Percentiles rank a stretch among this genome's conserved stretches.
These are phyloP conservation scores for Dryas integrifolia DNA, from an alignment of 331 rosid species.

Conservation along the genomic window DNA sequence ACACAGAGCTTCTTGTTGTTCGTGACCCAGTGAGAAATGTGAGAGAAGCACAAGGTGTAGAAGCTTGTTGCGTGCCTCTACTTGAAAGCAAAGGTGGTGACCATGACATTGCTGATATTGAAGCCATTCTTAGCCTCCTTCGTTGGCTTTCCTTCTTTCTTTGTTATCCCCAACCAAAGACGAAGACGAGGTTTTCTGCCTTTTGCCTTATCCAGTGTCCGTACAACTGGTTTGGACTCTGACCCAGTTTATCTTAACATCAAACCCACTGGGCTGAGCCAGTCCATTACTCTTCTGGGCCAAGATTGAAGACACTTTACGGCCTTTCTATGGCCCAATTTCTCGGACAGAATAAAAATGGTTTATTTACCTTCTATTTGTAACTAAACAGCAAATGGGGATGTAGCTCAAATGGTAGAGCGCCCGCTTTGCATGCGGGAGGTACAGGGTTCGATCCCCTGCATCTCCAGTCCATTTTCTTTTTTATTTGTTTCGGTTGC, in stretches of 20 bases:
- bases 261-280: background rate
- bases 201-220: background rate
- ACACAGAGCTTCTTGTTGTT: slow-evolving; percentile 20
- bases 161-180: background rate
- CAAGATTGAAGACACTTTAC: too few species aligned
- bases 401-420: slow-evolving; percentile 99
- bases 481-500: too few species aligned
- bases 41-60: slow-evolving; percentile 45
- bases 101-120: slow-evolving; percentile 39
- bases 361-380: too few species aligned
- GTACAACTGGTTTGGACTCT: background rate
- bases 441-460: slow-evolving; percentile 96
- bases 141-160: background rate
- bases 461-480: slow-evolving; percentile 51
- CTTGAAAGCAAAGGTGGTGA: slow-evolving; percentile 28
- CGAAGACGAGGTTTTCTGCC: slow-evolving; percentile 11
- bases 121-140: slow-evolving; percentile 31
- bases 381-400: slow-evolving; percentile 29
- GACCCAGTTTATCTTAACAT: background rate
- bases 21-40: slow-evolving; percentile 29
- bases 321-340: too few species aligned
- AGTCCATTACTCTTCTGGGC: background rate
- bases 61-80: slow-evolving; percentile 14
- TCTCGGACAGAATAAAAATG: too few species aligned
- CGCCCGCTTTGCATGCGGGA: slow-evolving; percentile 98